Percentiles rank a stretch among this genome's conserved stretches.
Evolutionary conservation across 208 protist species (phyloP).

Genomic region (Wallacemonas sp.): DNA sequence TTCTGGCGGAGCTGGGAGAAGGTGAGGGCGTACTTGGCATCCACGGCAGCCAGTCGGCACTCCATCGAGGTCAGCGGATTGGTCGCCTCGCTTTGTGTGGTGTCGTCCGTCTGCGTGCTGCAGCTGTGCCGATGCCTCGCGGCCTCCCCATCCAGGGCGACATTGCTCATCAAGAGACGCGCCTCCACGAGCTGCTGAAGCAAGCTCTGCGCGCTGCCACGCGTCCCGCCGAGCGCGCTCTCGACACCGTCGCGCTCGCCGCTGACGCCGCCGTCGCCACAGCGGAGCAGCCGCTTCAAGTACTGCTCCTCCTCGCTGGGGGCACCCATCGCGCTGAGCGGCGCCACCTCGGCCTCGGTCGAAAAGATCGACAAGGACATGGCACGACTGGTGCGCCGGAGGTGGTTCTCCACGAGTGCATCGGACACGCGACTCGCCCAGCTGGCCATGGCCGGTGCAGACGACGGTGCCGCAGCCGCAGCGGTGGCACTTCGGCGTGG

Average conservation of each 20-base stretch:
- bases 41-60: conserved; percentile 81
- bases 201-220: conserved; percentile 44
- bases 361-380: conserved; percentile 85
- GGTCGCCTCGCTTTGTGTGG: conserved; percentile 18
- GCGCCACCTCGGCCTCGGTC: conserved; percentile 76
- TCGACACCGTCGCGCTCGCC: conserved; percentile 30
- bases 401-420: conserved; percentile 80
- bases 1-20: conserved; percentile 60
- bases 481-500: background rate
- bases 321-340: conserved; percentile 41
- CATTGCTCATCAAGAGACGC: conserved; percentile 32
- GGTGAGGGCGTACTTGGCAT: conserved; percentile 83
- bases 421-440: conserved; percentile 70
- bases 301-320: conserved; percentile 48
- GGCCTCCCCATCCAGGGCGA: conserved; percentile 3
- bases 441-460: conserved; percentile 3
- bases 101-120: conserved; percentile 64
- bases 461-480: background rate
- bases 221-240: background rate
- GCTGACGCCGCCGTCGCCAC: background rate
- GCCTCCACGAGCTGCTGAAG: conserved; percentile 52
- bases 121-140: conserved; percentile 33
- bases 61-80: conserved; percentile 71
- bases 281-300: conserved; percentile 45
- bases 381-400: conserved; percentile 64